Evolutionary conservation across 106 monocot species (phyloP).

Genomic region (Cymbidium sinense): DNA sequence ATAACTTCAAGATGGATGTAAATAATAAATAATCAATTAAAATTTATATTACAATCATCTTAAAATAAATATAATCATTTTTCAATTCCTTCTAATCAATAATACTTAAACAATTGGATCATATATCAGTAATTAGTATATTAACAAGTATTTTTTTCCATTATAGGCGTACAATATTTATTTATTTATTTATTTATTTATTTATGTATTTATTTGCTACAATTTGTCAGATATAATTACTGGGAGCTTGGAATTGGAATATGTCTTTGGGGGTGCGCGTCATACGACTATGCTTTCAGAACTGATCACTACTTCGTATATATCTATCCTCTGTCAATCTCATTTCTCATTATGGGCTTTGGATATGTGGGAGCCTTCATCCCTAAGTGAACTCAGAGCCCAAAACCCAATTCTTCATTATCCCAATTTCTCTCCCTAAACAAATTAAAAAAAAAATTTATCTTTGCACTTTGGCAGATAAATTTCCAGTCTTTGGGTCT

Average conservation of each 20-base stretch:
- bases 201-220: not conserved
- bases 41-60: no score
- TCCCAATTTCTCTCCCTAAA: no score
- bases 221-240: conserved; percentile 24
- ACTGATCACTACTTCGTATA: conserved; percentile 33
- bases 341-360: conserved; percentile 43
- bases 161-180: not conserved
- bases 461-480: no score
- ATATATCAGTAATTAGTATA: no score
- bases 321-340: conserved; percentile 35
- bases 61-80: no score
- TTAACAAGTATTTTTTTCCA: no score
- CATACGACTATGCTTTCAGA: conserved; percentile 29
- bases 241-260: conserved; percentile 26
- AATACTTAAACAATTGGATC: no score
- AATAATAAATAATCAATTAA: not conserved
- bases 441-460: no score
- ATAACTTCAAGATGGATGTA: no score
- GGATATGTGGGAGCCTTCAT: conserved; percentile 37
- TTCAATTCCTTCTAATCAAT: not conserved
- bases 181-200: not conserved
- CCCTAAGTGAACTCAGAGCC: not conserved
- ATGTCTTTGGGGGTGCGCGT: conserved; percentile 36
- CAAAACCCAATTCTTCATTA: not conserved
- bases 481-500: not conserved